Evolutionary conservation across 345 rosid species (phyloP).

Genomic region (Citrus glauca): DNA sequence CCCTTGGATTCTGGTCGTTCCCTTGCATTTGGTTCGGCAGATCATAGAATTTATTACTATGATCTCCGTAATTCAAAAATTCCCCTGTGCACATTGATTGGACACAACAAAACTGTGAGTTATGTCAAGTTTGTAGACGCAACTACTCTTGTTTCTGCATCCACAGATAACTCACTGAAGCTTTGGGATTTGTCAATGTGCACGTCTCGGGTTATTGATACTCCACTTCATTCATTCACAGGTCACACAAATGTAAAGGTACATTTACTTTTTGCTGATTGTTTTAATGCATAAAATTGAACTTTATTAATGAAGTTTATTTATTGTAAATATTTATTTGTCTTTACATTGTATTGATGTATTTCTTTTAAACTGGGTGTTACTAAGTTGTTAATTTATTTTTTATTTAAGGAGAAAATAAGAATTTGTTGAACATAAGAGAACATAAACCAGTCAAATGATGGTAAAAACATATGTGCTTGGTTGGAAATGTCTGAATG

Average conservation of each 20-base stretch:
- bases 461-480: neutral
- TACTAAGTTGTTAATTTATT: too few species aligned
- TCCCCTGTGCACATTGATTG: conserved; percentile 80
- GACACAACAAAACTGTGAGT: conserved; percentile 91
- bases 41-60: conserved; percentile 83
- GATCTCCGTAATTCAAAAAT: conserved; percentile 79
- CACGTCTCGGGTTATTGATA: conserved; percentile 64
- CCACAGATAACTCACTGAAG: conserved; percentile 93
- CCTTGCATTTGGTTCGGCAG: conserved; percentile 96
- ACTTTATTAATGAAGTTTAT: neutral
- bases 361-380: neutral
- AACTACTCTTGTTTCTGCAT: conserved; percentile 74
- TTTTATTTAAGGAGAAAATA: too few species aligned
- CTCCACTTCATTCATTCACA: conserved; percentile 76
- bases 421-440: neutral
- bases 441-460: neutral
- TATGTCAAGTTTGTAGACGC: conserved; percentile 82
- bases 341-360: neutral
- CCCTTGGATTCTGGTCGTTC: conserved; percentile 72
- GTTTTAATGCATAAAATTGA: neutral
- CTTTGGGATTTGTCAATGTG: conserved; percentile 88
- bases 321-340: neutral
- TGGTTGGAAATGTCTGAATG: neutral
- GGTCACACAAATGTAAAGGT: conserved; percentile 94
- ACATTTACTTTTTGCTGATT: conserved; percentile 13